Evolutionary conservation across 2,329 filamentous ascomycete species (phyloP), one percentile per base, ranked within the genome.

Genomic region (Stachybotrys elegans): DNA sequence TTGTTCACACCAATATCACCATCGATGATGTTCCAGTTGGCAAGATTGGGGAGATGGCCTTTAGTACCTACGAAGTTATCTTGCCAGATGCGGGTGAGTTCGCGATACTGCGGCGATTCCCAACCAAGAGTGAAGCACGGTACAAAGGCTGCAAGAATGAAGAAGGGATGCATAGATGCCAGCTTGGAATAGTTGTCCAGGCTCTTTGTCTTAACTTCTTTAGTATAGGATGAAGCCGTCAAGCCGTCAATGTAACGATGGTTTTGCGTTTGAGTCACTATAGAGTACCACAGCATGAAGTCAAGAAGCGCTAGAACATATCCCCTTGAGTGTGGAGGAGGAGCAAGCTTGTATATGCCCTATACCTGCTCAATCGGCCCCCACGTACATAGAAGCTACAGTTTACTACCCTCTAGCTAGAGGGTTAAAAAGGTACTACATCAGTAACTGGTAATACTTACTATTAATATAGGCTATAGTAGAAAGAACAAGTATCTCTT

Each of bases 1-100:
- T 67, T 62, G 63, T 78, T 78, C 54, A 68, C 64, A 47, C 66
- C 57, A n/a, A 72, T 52, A 56, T 71, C 57, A 16, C 62, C 57
- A 22, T 66, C 63, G 45, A 72, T 64, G 57, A 72, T 70, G 8
- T 29, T 29, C 25, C 25, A 29, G 25, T 29, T 29, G 25, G 25
- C 25, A 29, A 29, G 25, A 29, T 29, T 29, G 25, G 25, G 25
- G 25, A 29, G 25, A 29, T 29, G 25, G 14, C 25, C 25, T 14
- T 14, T 29, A 29, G 25, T 29, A 29, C 25, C 25, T 14, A 29
- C 25, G 25, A 29, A 29, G 25, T 29, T 14, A 29, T 29, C 25
- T 29, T 29, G 25, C 25, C 25, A 29, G 25, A 29, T 8, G 25
- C 25, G 25, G 25, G 25, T 29, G 25, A 29, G 14, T 29, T 29